Evolutionary conservation across 129 eudicot species (phyloP), one percentile per base, ranked within the genome.

Genomic region (Chrysanthemum lavandulifolium): DNA sequence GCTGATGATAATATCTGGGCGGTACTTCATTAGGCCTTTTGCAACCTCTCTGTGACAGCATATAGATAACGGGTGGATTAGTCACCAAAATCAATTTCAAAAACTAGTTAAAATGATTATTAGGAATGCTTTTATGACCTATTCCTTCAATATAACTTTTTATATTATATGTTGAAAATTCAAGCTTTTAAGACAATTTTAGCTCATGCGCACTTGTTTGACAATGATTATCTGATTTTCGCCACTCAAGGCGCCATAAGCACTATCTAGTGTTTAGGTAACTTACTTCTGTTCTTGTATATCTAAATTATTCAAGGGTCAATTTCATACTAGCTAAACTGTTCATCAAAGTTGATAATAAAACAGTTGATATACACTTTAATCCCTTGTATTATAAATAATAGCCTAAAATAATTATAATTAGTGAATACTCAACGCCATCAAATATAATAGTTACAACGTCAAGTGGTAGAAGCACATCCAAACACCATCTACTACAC

Each of bases 1-100:
- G 48, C 97, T 94, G 79, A 94, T 90, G 74, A 94, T 94, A 23
- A 94, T 88, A 85, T 94, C 99, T 62, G 99, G 97, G 70, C 78
- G 83, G 86, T 94, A 94, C 81, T 94, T 90, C 92, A 94, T 88
- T 85, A 94, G 80, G 69, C 97, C 99, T 81, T 83, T 88, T 29
- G 96, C 93, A 63, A 94, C 97, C 84, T 94, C 96, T 74, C 99
- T 94, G 89, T 45, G 54, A 78, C 62, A 82, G 25, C 49, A 67
- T 45, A 51, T 75, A 67, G 36, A 76, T 19, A 51, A 65, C 0
- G 33, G n/a, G 16, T 12, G 16, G 14, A 72, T 72, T 72, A 72
- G 63, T 55, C 63, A 50, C 40, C 13, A 52, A 19, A 18, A 15
- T 69, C 74, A 67, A 15, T 68, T 19, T 40, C 40, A 40, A 40